phyloP scores from a whole-genome alignment of 768 basidiomycete species.

The Porpolomopsis calyptriformis region DNA sequence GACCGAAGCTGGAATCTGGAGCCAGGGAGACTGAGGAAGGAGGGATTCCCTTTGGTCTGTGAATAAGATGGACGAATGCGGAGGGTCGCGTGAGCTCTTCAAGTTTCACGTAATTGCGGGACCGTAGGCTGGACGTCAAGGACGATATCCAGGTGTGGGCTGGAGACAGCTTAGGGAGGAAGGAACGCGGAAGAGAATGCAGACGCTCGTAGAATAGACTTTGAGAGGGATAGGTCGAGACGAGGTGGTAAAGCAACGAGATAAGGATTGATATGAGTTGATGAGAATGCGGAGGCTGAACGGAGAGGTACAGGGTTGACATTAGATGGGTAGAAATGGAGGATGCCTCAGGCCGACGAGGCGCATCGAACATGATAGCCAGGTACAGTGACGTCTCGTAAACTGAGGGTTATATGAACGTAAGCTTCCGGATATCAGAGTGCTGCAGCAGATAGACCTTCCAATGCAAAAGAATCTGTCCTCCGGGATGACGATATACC shows the following conservation, averaged over 20 bases:
- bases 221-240: slow-evolving; percentile 56
- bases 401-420: slow-evolving; percentile 33
- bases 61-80: slow-evolving; percentile 14
- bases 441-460: slow-evolving; percentile 37
- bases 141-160: slow-evolving; percentile 41
- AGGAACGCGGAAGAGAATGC: slow-evolving; percentile 27
- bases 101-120: slow-evolving; percentile 43
- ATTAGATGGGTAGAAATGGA: slow-evolving; percentile 54
- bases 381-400: slow-evolving; percentile 68
- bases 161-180: slow-evolving; percentile 28
- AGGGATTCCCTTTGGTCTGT: too few species aligned
- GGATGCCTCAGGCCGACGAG: slow-evolving; percentile 49
- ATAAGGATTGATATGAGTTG: slow-evolving; percentile 30
- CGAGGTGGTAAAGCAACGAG: slow-evolving; percentile 49
- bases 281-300: slow-evolving; percentile 14
- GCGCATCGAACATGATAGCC: slow-evolving; percentile 49
- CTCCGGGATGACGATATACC: slow-evolving; percentile 55
- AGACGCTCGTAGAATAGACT: slow-evolving; percentile 39
- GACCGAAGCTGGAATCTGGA: slow-evolving; percentile 12
- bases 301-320: slow-evolving; percentile 33
- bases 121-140: slow-evolving; percentile 42
- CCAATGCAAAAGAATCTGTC: slow-evolving; percentile 49
- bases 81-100: slow-evolving; percentile 31
- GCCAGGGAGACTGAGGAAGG: background rate
- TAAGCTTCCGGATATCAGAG: too few species aligned